Conservation (phyloP, 192 early-diverging fungal species). For the Pilaira anomala region DNA sequence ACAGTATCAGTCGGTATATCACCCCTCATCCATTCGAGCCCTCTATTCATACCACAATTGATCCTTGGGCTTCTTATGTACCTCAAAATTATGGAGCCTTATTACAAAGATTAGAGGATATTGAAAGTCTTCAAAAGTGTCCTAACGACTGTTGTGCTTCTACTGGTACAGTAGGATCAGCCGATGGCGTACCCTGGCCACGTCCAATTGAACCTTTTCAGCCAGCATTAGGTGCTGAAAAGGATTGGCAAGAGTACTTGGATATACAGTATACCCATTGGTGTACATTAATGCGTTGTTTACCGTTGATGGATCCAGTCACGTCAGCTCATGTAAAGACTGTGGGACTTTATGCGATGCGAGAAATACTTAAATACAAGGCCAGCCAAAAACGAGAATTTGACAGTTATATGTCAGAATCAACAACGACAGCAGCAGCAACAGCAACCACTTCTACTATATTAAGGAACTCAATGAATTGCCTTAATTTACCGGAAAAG, state of each 20-base stretch:
- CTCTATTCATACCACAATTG: not conserved
- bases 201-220: not conserved
- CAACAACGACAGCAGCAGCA: not conserved
- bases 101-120: slow-evolving; percentile 4
- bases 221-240: not conserved
- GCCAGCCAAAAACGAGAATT: not conserved
- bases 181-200: slow-evolving; percentile 13
- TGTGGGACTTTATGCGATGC: slow-evolving; percentile 15
- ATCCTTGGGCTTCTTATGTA: slow-evolving; percentile 14
- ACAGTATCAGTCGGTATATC: too few relatives aligned
- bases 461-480: too few relatives aligned
- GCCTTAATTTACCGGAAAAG: too few relatives aligned
- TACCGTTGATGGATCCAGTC: slow-evolving; percentile 17
- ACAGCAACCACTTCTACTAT: too few relatives aligned
- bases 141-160: slow-evolving; percentile 4
- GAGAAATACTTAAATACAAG: slow-evolving; percentile 13
- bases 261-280: slow-evolving; percentile 17
- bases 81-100: slow-evolving; percentile 10
- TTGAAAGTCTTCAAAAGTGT: not conserved
- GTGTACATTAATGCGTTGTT: slow-evolving; percentile 21
- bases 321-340: slow-evolving; percentile 9
- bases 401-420: not conserved
- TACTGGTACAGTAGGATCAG: not conserved
- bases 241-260: not conserved
- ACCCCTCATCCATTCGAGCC: too few relatives aligned